phyloP scores from a whole-genome alignment of 1,139 yeast genomes.

The Saccharomycopsis hybrid region DNA sequence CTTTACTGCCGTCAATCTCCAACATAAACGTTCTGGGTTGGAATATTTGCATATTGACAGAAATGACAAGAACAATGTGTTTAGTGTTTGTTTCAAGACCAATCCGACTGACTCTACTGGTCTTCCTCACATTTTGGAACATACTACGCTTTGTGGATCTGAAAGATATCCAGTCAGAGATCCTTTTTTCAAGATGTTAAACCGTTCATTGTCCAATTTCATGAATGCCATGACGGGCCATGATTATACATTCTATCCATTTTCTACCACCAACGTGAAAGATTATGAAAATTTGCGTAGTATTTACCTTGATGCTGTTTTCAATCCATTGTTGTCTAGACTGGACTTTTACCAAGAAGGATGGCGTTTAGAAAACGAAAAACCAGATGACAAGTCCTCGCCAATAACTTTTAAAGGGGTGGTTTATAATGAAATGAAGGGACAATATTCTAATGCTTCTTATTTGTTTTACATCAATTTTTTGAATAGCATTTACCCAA shows the following conservation, averaged over 20 bases:
- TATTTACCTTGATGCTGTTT: slow-evolving; percentile 82
- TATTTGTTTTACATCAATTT: slow-evolving; percentile 80
- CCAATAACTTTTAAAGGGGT: slow-evolving; percentile 85
- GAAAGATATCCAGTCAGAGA: slow-evolving; percentile 87
- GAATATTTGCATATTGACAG: slow-evolving; percentile 81
- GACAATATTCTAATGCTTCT: slow-evolving; percentile 86
- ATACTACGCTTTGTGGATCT: slow-evolving; percentile 93
- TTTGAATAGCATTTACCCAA: slow-evolving; percentile 79
- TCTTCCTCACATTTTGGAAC: slow-evolving; percentile 92
- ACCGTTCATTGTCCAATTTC: slow-evolving; percentile 79
- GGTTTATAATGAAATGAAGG: slow-evolving; percentile 97
- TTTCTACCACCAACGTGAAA: slow-evolving; percentile 81
- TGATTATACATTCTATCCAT: slow-evolving; percentile 92
- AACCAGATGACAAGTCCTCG: slow-evolving; percentile 46
- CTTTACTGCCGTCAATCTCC: slow-evolving; percentile 66
- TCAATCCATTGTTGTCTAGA: slow-evolving; percentile 69
- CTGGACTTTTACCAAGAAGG: slow-evolving; percentile 95
- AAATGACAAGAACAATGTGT: slow-evolving; percentile 78
- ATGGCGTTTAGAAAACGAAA: slow-evolving; percentile 86
- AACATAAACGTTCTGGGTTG: slow-evolving; percentile 65
- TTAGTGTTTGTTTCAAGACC: slow-evolving; percentile 85
- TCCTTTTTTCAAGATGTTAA: slow-evolving; percentile 96
- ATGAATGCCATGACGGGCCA: slow-evolving; percentile 99
- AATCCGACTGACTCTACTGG: slow-evolving; percentile 93
- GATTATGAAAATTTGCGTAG: slow-evolving; percentile 83